Base-by-base conservation (phyloP, 164 flowering plant genomes). In the Vitis riparia region DNA sequence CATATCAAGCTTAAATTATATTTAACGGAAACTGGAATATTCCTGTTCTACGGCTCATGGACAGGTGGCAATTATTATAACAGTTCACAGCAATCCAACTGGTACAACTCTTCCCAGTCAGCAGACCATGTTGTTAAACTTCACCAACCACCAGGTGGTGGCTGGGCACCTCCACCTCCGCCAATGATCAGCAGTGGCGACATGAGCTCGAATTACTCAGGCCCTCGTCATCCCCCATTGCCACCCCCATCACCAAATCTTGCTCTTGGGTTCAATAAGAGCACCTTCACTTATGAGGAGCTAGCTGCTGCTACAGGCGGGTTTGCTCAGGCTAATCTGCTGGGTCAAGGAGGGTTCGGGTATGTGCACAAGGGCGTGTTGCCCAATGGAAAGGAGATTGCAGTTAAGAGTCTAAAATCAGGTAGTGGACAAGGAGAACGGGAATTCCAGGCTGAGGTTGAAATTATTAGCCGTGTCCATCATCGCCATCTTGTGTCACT, bases 271-370 rank as follows among this genome's bases (percentile, higher is more conserved):
- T 84, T 85, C 78, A 78, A 76, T 72, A 68, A 87, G 78, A 85
- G 94, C 71, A 85, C 87, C 0, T 90, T 92, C 81, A 68, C 81
- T 0, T 92, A 86, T 47, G 90, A 87, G 0, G 95, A 92, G 72
- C 82, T 92, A 1, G 88, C 87, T 0, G 66, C 79, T 0, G 94
- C 94, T 0, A 88, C 95, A 0, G 69, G 61, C 2, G 90, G 88
- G 17, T 92, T 92, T 65, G 59, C 87, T 47, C 78, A 85, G 68
- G 77, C 78, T 1, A 90, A 85, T 59, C 52, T 92, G 9, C 37
- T 92, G 57, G 97, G 97, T 0, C 93, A 88, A 74, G 97, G 97
- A 2, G 97, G 97, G 55, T 92, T 92, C 58, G 95, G 97, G 9
- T 89, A 78, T 71, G 97, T 92, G 16, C 89, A 90, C 75, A 92